Base-by-base conservation (phyloP, 225 moss, liverwort and hornwort species). In the Straminergon stramineum region DNA sequence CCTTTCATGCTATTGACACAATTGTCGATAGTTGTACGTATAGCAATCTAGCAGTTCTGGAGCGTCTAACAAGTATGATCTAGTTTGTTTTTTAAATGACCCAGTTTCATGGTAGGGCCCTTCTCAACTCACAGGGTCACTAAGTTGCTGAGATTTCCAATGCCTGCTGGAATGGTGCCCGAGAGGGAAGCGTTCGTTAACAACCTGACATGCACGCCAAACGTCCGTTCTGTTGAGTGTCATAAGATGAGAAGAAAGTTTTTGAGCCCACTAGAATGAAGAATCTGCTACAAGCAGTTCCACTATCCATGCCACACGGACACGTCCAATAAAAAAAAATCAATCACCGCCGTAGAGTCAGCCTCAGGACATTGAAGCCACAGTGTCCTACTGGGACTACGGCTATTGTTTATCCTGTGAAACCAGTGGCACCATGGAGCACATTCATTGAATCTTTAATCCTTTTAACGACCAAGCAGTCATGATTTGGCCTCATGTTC, bases 81-180 rank as follows among this genome's bases (percentile, higher is more conserved):
- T 37, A 79, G 37, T 56, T 56, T 56, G n/a, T n/a, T n/a, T n/a
- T n/a, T n/a, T 56, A 45, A 58, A 24, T 62, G 19, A 53, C 87
- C 31, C 21, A 48, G 57, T 32, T 55, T 79, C n/a, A 35, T n/a
- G 26, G 22, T 19, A 48, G 17, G 26, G 79, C 6, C 1, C 15
- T 24, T 89, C 15, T 43, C 27, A 86, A 86, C 90, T 90, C 57
- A 90, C 90, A 90, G 37, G 55, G 75, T 82, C 55, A 86, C 90
- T 6, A 90, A 58, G 73, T 90, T 90, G 90, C 82, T 90, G 82
- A 90, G 75, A 75, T 90, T 90, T 64, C 90, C 86, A 57, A 90
- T 86, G 82, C 10, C 90, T 15, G 62, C 56, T 82, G 90, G 90
- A 90, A 90, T 81, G 37, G 17, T 52, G 56, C 90, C 90, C 5